Evolutionary conservation across 139 green algal genomes (phyloP).

Genomic region (Chlorella sp.): DNA sequence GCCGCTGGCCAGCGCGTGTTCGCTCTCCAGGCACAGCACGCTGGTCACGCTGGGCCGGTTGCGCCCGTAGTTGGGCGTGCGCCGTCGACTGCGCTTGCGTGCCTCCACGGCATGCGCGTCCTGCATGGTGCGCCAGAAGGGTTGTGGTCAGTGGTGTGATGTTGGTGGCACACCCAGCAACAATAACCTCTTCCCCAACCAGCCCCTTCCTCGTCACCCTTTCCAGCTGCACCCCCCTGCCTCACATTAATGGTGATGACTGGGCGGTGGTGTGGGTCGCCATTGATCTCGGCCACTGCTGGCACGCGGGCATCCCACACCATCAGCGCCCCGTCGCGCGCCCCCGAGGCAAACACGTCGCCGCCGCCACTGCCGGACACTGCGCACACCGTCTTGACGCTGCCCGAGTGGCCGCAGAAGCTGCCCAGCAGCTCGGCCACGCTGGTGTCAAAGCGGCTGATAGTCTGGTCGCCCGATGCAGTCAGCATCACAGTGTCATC

Average conservation of each 20-base stretch:
- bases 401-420: conserved; percentile 68
- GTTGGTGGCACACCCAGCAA: too few species aligned
- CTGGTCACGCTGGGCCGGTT: conserved; percentile 59
- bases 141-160: background rate
- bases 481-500: conserved; percentile 69
- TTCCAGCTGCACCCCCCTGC: too few species aligned
- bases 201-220: too few species aligned
- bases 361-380: conserved; percentile 21
- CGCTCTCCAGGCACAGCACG: conserved; percentile 56
- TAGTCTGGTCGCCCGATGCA: conserved; percentile 69
- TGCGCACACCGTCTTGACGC: conserved; percentile 67
- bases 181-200: too few species aligned
- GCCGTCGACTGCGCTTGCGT: conserved; percentile 5
- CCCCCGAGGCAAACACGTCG: conserved; percentile 75
- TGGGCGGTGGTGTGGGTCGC: background rate
- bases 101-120: conserved; percentile 22
- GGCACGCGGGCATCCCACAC: conserved; percentile 70
- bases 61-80: conserved; percentile 19
- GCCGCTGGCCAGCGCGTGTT: conserved; percentile 52
- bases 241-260: conserved; percentile 19
- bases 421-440: conserved; percentile 36
- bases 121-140: background rate
- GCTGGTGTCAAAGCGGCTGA: conserved; percentile 71
- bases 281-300: background rate
- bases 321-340: conserved; percentile 68